Evolutionary conservation across 148 eudicot genomes (phyloP), one percentile per base, ranked within the genome.

Genomic region (Chenopodium album): DNA sequence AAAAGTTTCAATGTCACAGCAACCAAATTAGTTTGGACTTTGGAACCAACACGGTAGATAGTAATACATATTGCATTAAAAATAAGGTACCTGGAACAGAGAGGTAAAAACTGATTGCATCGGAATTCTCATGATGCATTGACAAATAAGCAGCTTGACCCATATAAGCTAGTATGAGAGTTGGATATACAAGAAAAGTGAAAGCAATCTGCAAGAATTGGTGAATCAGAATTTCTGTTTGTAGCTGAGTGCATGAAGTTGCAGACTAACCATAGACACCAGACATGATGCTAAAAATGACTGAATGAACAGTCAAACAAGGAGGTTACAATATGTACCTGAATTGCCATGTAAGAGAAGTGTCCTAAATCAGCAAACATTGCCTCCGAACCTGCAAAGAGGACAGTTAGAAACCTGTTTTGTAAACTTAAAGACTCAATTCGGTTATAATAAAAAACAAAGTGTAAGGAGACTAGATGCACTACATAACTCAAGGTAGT

Each of bases 351-450:
- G 80, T 93, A 88, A 47, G 98, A 91, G 89, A 93, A 95, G 85
- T 95, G 98, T 75, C 98, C 98, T 75, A 95, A 90, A 88, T 95
- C 98, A 77, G 98, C 97, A 88, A 95, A 95, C 98, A 95, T 95
- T 65, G 94, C 95, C 82, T 95, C 98, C 29, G 98, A 95, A 48
- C 98, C 98, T 95, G 88, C 85, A 86, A 59, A 48, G 74, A 7
- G 32, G 47, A 22, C 46, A 9, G 50, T 71, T 8, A 71, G 74
- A 46, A 41, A 7, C 26, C 74, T 19, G 16, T 71, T 71, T 32
- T 14, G 54, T 48, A 85, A 59, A 79, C 26, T 10, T 10, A 48
- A 19, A 73, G 32, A 75, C 26, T 70, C 37, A 4, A 16, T 17
- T 46, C 41, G 50, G 76, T 62, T 77, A 20, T 44, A 64, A 68